Evolutionary conservation across 2,329 filamentous ascomycete genomes (phyloP).

Genomic region (Hypoxylon sp.): DNA sequence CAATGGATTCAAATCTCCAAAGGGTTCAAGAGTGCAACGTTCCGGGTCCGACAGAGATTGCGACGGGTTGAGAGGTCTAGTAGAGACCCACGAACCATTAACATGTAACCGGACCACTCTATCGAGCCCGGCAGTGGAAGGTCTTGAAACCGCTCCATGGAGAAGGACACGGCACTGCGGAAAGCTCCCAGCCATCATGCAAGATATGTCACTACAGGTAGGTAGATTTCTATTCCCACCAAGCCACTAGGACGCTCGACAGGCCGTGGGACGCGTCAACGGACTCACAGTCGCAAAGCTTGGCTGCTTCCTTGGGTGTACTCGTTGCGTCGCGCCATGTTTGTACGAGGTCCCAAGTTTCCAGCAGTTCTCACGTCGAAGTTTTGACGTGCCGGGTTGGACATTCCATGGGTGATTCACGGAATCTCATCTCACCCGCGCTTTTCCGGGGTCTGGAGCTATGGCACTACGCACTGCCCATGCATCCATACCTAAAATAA

Average conservation of each 20-base stretch:
- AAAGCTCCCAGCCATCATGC: constrained; percentile 30
- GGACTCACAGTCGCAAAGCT: constrained; percentile 23
- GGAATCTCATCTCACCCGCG: constrained; percentile 33
- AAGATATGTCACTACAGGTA: constrained; percentile 31
- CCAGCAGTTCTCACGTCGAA: not conserved
- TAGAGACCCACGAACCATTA: constrained; percentile 25
- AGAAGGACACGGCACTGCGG: constrained; percentile 37
- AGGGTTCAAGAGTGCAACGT: constrained; percentile 13
- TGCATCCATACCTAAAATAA: too few relatives aligned
- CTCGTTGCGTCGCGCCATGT: not conserved
- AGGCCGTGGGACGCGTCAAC: constrained; percentile 33
- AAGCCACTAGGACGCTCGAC: constrained; percentile 22
- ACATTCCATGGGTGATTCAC: constrained; percentile 32
- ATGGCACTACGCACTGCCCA: constrained; percentile 1
- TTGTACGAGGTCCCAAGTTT: constrained; percentile 3
- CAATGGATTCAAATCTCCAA: constrained; percentile 1
- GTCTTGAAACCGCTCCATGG: constrained; percentile 41
- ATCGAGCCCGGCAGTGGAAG: constrained; percentile 38
- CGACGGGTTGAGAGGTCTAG: constrained; percentile 9
- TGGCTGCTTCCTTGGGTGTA: constrained; percentile 15
- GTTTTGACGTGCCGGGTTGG: constrained; percentile 11
- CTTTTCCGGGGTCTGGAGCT: constrained; percentile 20
- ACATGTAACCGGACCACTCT: constrained; percentile 35
- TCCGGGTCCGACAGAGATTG: constrained; percentile 12
- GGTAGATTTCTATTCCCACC: constrained; percentile 21